Base-by-base conservation (phyloP, 257 asterid species). In the Cynanchum wilfordii region DNA sequence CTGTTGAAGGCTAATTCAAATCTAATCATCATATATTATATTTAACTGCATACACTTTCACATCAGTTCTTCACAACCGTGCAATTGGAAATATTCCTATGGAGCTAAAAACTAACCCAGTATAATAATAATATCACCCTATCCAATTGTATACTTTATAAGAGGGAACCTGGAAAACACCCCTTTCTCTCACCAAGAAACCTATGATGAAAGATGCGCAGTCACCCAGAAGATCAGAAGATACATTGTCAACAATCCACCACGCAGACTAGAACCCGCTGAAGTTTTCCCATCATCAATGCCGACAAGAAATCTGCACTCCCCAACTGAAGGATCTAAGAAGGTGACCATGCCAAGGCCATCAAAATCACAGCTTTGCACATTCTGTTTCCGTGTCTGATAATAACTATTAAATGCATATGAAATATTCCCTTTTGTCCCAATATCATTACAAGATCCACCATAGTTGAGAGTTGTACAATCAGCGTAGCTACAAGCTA, bases 311-410 rank as follows among this genome's bases (percentile, higher is more conserved):
- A 94, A 94, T 70, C 86, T 85, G 87, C 97, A 91, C 17, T 77
- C 75, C 24, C 96, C 97, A 12, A 91, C 62, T 0, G 97, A 91
- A 64, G 98, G 98, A 84, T 94, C 89, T 86, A 94, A 83, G 86
- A 91, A 87, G 3, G 97, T 94, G 49, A 91, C 86, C 87, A 94
- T 87, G 74, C 99, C 99, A 9, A 94, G 91, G 64, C 99, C 99
- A 71, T 89, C 97, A 74, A 89, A 94, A 68, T 94, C 97, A 73
- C 96, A 94, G 83, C 96, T 91, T 77, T 20, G 58, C 1, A 86
- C 83, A 72, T 87, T 87, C 87, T 94, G 98, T 68, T 86, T 91
- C 62, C 84, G 91, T 7, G 80, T 66, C 88, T 89, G 97, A 78
- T 94, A 89, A 77, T 91, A 94, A 72, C 96, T 89, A 68, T 94